These are phyloP conservation scores for Papiliotrema nemorosa DNA, from an alignment of 1,284 basidiomycete species.

Conservation along the genomic window DNA sequence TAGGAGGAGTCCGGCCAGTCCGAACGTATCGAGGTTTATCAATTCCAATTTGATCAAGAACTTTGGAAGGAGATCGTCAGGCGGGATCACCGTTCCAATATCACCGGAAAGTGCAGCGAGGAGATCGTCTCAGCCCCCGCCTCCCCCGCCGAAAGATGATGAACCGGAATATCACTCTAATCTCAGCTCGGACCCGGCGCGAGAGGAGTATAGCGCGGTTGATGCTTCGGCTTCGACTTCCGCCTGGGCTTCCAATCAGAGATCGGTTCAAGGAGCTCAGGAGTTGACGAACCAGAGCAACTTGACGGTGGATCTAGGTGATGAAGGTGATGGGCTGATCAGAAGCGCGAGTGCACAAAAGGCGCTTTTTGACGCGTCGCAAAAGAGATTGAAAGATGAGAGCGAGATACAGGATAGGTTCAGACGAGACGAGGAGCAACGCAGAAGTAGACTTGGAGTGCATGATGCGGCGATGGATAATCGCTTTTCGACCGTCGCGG, in stretches of 20 bases:
- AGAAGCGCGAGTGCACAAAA: slow-evolving; percentile 11
- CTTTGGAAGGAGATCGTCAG: slow-evolving; percentile 4
- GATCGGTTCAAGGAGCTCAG: too few relatives aligned
- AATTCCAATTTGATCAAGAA: slow-evolving; percentile 6
- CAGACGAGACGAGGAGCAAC: slow-evolving; percentile 1
- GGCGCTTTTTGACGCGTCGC: slow-evolving; percentile 15
- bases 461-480: background rate
- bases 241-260: too few relatives aligned
- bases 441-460: background rate
- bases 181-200: too few relatives aligned
- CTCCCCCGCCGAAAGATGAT: slow-evolving; percentile 1
- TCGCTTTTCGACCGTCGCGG: background rate
- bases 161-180: too few relatives aligned
- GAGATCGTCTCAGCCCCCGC: background rate
- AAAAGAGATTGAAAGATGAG: slow-evolving; percentile 15
- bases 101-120: background rate
- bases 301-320: background rate
- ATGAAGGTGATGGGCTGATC: background rate
- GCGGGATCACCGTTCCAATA: background rate
- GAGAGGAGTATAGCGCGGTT: too few relatives aligned
- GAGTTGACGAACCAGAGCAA: too few relatives aligned
- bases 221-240: too few relatives aligned
- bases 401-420: slow-evolving; percentile 20
- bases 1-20: background rate
- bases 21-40: background rate